phyloP scores from a whole-genome alignment of 345 rosid genomes.

The Durio zibethinus region DNA sequence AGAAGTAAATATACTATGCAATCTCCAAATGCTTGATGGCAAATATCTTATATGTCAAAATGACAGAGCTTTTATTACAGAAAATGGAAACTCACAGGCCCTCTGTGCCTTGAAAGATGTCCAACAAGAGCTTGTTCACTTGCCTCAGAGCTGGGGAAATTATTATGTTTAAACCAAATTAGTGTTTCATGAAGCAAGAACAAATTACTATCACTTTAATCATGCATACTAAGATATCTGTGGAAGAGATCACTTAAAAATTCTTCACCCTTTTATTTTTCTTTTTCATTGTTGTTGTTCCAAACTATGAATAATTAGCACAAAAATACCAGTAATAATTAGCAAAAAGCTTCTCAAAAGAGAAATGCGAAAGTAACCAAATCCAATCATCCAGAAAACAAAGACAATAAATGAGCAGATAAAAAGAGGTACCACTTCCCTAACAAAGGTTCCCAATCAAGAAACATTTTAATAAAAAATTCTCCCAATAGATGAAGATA shows the following conservation, averaged over 20 bases:
- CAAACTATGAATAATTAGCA: not conserved
- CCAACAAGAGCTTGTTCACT: slow-evolving; percentile 62
- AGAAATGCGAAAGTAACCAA: not conserved
- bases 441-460: not conserved
- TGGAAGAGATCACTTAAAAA: not conserved
- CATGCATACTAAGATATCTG: not conserved
- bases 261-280: not conserved
- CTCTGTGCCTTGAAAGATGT: slow-evolving; percentile 79
- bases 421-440: not conserved
- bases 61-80: not conserved
- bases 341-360: not conserved
- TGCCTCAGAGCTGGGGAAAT: slow-evolving; percentile 54
- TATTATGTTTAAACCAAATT: not conserved
- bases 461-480: not conserved
- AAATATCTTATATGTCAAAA: not conserved
- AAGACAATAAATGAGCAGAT: not conserved
- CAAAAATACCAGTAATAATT: not conserved
- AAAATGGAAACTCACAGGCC: slow-evolving; percentile 71
- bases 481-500: not conserved
- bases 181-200: not conserved
- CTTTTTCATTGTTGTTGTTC: not conserved
- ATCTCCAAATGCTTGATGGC: not conserved
- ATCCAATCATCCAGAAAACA: not conserved
- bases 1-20: slow-evolving; percentile 7
- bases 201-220: not conserved